Evolutionary conservation across 495 filamentous ascomycete genomes (phyloP).

Genomic region (Umbilicaria muhlenbergii): DNA sequence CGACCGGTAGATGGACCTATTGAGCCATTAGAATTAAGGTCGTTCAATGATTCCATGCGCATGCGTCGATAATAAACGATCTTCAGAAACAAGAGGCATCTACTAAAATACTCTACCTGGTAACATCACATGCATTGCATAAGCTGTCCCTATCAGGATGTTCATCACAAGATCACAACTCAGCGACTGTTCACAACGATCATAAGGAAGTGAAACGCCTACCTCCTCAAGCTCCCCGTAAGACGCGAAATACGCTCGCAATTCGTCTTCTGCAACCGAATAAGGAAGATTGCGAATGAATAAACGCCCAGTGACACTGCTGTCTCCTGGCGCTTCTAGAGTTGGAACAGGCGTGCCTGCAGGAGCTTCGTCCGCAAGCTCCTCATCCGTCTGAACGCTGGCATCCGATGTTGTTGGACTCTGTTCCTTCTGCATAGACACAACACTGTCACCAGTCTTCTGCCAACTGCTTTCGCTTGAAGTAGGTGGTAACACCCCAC

Average conservation of each 20-base stretch:
- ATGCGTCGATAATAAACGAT: conserved; percentile 3
- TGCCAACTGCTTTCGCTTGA: not conserved
- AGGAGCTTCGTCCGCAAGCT: conserved; percentile 9
- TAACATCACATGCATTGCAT: conserved; percentile 61
- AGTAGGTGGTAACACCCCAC: too few relatives aligned
- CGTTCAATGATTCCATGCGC: not conserved
- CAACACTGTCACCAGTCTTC: not conserved
- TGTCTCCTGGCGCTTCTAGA: not conserved
- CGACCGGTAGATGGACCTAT: conserved; percentile 70
- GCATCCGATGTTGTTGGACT: conserved; percentile 12
- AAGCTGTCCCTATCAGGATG: conserved; percentile 98
- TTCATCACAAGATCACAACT: conserved; percentile 64
- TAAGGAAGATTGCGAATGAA: conserved; percentile 88
- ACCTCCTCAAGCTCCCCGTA: conserved; percentile 81
- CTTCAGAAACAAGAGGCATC: conserved; percentile 55
- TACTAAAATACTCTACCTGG: conserved; percentile 61
- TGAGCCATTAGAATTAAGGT: conserved; percentile 23
- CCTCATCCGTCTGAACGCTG: conserved; percentile 13
- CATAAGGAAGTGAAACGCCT: conserved; percentile 22
- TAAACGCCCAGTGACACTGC: conserved; percentile 43
- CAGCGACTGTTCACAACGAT: not conserved
- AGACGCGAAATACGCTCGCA: conserved; percentile 49
- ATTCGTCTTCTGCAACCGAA: conserved; percentile 57
- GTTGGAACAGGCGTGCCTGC: conserved; percentile 31
- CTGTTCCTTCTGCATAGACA: not conserved